Percentiles rank a stretch among this genome's conserved stretches.
phyloP scores from a whole-genome alignment of 2,329 filamentous ascomycete species.

The Fonsecaea erecta region DNA sequence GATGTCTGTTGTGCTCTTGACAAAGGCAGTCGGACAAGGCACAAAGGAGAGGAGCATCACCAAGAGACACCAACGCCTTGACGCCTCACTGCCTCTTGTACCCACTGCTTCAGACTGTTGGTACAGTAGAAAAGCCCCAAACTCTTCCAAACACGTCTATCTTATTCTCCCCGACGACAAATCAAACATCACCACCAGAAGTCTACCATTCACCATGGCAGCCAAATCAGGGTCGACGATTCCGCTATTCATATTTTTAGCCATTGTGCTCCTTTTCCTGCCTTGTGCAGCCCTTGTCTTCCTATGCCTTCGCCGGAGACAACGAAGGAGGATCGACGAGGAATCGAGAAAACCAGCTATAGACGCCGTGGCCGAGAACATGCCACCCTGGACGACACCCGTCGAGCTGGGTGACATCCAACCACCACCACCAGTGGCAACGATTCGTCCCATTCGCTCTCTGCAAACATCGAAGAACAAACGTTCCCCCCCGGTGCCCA shows the following conservation, averaged over 20 bases:
- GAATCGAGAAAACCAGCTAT: neutral
- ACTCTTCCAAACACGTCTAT: neutral
- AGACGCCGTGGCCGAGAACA: neutral
- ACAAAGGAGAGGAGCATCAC: neutral
- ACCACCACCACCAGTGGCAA: neutral
- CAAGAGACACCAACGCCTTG: neutral
- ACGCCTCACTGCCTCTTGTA: neutral
- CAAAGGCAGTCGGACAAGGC: neutral
- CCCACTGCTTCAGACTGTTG: neutral
- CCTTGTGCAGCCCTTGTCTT: conserved; percentile 16
- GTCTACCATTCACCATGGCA: conserved; percentile 9
- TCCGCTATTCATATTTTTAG: conserved; percentile 26
- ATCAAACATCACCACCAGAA: neutral
- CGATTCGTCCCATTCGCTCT: conserved; percentile 7
- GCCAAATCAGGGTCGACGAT: conserved; percentile 14
- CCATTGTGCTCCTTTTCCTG: conserved; percentile 19
- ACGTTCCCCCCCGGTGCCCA: neutral
- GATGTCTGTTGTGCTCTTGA: neutral
- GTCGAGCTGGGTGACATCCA: conserved; percentile 15
- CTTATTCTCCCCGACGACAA: neutral
- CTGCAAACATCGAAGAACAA: neutral
- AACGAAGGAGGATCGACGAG: neutral
- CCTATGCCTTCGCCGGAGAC: conserved; percentile 6
- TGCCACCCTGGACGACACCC: neutral
- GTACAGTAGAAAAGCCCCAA: neutral